These are phyloP conservation scores for Penicillium aurantiogriseum DNA, from an alignment of 2,329 filamentous ascomycete species.

Conservation along the genomic window DNA sequence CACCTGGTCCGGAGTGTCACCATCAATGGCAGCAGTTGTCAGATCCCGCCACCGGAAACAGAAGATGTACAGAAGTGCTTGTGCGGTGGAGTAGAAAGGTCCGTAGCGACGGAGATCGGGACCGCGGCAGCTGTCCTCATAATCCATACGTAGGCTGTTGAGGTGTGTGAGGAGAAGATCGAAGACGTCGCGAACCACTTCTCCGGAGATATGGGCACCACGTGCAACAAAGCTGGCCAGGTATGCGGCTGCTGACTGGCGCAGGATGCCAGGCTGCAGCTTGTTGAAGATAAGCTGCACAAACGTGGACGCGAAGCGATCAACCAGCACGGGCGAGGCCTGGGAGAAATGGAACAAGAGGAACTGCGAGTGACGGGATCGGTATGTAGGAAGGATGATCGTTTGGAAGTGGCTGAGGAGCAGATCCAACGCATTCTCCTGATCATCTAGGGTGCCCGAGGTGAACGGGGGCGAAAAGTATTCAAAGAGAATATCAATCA, in stretches of 20 bases:
- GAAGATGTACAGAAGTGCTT: constrained; percentile 90
- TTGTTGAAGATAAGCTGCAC: constrained; percentile 71
- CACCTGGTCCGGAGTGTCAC: constrained; percentile 54
- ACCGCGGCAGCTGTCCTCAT: constrained; percentile 73
- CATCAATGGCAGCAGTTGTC: constrained; percentile 57
- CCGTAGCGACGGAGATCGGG: constrained; percentile 82
- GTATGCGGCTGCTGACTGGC: constrained; percentile 86
- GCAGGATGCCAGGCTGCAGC: constrained; percentile 65
- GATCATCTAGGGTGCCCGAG: constrained; percentile 65
- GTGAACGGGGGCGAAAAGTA: constrained; percentile 74
- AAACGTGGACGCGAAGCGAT: constrained; percentile 77
- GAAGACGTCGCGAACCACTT: constrained; percentile 79
- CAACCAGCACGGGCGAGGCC: constrained; percentile 71
- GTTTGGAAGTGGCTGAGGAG: constrained; percentile 82
- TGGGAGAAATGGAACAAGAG: constrained; percentile 95
- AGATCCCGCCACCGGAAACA: constrained; percentile 98
- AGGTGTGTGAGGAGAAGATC: constrained; percentile 74
- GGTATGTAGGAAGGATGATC: constrained; percentile 85
- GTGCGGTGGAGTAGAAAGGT: constrained; percentile 82
- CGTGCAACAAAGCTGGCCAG: constrained; percentile 91
- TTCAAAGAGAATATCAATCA: constrained; percentile 82
- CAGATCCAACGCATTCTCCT: constrained; percentile 71
- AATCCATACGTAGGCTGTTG: constrained; percentile 68
- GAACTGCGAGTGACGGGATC: constrained; percentile 91
- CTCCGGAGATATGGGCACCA: constrained; percentile 73